Base-by-base conservation (phyloP, 2,329 filamentous ascomycete genomes). In the Exophiala xenobiotica region DNA sequence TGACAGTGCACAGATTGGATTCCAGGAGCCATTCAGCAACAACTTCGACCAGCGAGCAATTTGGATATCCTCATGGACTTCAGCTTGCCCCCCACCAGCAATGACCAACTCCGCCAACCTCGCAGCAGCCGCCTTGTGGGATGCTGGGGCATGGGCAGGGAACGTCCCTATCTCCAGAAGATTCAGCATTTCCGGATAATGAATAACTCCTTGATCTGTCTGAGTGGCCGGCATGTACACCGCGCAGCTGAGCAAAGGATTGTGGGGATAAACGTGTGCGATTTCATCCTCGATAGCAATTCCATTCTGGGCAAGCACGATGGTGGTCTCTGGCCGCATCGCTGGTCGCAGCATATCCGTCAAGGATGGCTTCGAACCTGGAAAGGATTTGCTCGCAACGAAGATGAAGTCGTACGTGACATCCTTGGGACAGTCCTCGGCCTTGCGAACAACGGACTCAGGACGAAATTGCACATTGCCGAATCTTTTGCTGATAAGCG, bases 401-500 rank as follows among this genome's bases (percentile, higher is more conserved):
- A 85, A 64, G 29, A 84, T 72, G 57, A 75, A 84, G 63, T 83
- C 77, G 61, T 76, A 83, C 1, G 20, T 18, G 44, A 38, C 23
- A 18, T 57, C 51, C 67, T 47, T 51, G 24, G 73, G 62, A 61
- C 64, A 83, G 19, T 80, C 79, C 8, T 74, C 72, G 9, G 80
- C 78, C 29, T 76, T 82, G 14, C 81, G 75, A 63, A 82, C 87
- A 9, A 81, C 82, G 40, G 77, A 74, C 51, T 82, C 67, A 3
- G 87, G 79, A 31, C 57, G 70, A 70, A 87, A 89, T 19, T 69
- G 76, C 67, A 86, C 87, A 65, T 83, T 74, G 39, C 85, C 85
- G 65, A 86, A 89, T 48, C 79, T 76, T 46, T 78, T 67, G 1
- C 80, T 82, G 16, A 75, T 65, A 49, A 84, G 82, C 1, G 65